Base-by-base conservation (phyloP, 768 basidiomycete species). In the Naganishia vishniacii region DNA sequence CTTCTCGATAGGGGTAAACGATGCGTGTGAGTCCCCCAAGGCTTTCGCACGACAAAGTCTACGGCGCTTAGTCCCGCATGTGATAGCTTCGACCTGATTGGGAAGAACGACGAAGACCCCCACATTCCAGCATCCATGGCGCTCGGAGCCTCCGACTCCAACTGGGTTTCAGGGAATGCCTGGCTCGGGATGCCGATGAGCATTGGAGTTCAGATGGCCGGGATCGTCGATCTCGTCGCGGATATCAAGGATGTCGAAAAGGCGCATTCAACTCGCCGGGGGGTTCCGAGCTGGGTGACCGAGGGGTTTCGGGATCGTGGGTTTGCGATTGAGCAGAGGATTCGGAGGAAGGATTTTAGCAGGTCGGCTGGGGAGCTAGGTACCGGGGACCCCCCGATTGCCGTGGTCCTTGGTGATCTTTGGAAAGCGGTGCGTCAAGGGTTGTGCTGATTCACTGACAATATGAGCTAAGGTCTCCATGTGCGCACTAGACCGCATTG, bases 381-480 rank as follows among this genome's bases (percentile, higher is more conserved):
- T 6, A 34, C 40, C 1, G 53, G 37, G 20, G 53, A 56, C 11
- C 53, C 53, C 3, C 23, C 53, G 12, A 40, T 56, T 41, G 53
- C 34, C 1, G 53, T 60, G 6, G 45, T 47, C 16, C 31, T 60
- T 4, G 45, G 59, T 29, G 59, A 60, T n/a, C 41, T 60, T 1
- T 60, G 59, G 59, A 60, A 60, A 60, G 59, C 59, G 40, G 59
- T 60, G 26, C 23, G 59, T 60, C 23, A 2, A n/a, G 6, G 23
- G 29, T 8, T 20, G 40, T 44, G 12, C 40, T 37, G 34, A 7
- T n/a, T 20, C 8, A 47, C n/a, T 20, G 46, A 26, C 7, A 47
- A 28, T 15, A 25, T 49, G 11, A 4, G 8, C 7, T 26, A 28
- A 8, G 6, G 7, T 49, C 15, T 12, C 13, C 13, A 44, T 44